phyloP scores from a whole-genome alignment of 140 eudicot genomes.

The Stevia rebaudiana region DNA sequence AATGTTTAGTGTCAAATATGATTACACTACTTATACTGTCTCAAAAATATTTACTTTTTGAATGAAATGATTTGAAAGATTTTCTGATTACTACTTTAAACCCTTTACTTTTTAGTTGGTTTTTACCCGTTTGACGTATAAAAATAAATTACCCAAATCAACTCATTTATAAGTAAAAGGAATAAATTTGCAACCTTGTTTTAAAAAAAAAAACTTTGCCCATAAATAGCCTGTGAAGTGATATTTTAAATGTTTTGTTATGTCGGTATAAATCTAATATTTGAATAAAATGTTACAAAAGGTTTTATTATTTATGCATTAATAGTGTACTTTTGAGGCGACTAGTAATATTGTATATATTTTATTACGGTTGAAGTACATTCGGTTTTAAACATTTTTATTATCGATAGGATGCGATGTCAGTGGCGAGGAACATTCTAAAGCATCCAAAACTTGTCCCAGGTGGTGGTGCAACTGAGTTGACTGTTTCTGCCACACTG shows the following conservation, averaged over 20 bases:
- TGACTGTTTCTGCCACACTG: constrained; percentile 74
- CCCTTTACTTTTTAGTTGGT: neutral
- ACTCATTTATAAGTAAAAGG: neutral
- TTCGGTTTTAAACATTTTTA: neutral
- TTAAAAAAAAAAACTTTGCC: neutral
- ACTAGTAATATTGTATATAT: too few relatives aligned
- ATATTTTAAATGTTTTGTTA: neutral
- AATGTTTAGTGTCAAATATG: neutral
- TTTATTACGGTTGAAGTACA: neutral
- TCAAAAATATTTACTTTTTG: neutral
- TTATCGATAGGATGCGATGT: constrained; percentile 71
- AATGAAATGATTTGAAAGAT: neutral
- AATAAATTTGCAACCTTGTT: neutral
- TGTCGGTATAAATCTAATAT: neutral
- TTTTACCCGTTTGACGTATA: neutral
- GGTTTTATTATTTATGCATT: neutral
- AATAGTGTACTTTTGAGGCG: neutral
- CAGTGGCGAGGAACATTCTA: constrained; percentile 75
- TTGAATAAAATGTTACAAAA: neutral
- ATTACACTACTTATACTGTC: neutral
- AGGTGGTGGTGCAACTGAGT: constrained; percentile 89
- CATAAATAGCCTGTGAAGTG: neutral
- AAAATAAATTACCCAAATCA: neutral
- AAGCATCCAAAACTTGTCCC: constrained; percentile 93
- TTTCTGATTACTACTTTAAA: neutral